Conservation (phyloP, 192 early-diverging fungal species). For the Rhizoclosmatium globosum region DNA sequence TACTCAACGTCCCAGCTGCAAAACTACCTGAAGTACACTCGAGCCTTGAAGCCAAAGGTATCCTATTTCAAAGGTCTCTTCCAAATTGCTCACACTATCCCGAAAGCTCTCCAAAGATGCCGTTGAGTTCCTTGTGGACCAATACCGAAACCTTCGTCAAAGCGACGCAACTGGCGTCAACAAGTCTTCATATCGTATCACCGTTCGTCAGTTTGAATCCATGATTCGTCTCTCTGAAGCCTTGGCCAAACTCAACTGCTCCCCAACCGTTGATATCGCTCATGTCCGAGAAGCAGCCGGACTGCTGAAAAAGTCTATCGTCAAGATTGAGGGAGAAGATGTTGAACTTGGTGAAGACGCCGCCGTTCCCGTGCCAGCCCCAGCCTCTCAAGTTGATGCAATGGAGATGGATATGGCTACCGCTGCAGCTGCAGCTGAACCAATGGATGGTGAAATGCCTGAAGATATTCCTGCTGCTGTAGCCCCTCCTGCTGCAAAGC, state of each 20-base stretch:
- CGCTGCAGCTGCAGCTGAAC: background rate
- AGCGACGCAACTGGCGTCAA: constrained; percentile 77
- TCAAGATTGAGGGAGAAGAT: constrained; percentile 56
- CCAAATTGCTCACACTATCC: constrained; percentile 1
- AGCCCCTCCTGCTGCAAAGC: constrained; percentile 14
- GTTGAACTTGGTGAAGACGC: constrained; percentile 65
- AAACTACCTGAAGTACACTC: constrained; percentile 89
- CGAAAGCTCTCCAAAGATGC: constrained; percentile 76
- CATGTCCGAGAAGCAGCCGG: constrained; percentile 88
- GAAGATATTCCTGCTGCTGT: constrained; percentile 9
- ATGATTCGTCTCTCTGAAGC: constrained; percentile 97
- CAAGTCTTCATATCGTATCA: constrained; percentile 85
- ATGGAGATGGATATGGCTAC: constrained; percentile 40
- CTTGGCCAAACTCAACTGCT: constrained; percentile 86
- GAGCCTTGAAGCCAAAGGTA: constrained; percentile 85
- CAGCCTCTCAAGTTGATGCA: constrained; percentile 39
- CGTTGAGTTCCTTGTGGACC: constrained; percentile 75
- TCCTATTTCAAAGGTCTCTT: background rate
- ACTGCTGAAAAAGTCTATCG: constrained; percentile 88
- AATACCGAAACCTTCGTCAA: constrained; percentile 89
- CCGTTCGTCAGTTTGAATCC: constrained; percentile 95
- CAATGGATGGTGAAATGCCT: background rate
- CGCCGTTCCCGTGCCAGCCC: background rate
- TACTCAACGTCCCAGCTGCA: constrained; percentile 79
- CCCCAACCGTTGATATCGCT: constrained; percentile 62